These are phyloP conservation scores for Phytophthora kernoviae DNA, from an alignment of 352 stramenopile species.

Conservation along the genomic window DNA sequence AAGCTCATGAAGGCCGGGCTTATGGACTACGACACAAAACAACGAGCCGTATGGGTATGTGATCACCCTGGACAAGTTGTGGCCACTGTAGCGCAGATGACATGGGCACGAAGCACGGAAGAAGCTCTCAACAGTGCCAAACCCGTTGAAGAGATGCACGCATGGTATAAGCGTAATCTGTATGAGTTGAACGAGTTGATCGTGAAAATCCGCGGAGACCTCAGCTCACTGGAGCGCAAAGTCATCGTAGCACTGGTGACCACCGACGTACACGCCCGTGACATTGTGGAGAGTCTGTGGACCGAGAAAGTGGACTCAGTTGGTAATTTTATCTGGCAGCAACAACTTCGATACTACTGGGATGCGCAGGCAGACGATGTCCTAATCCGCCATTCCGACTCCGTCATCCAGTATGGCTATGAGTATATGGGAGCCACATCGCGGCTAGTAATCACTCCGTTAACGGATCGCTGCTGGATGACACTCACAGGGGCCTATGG, in stretches of 20 bases:
- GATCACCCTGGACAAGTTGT: constrained; percentile 93
- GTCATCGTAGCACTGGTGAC: constrained; percentile 95
- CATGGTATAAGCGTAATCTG: constrained; percentile 76
- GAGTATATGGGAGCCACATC: constrained; percentile 95
- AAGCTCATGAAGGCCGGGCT: constrained; percentile 92
- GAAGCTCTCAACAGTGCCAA: constrained; percentile 58
- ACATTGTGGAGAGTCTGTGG: constrained; percentile 86
- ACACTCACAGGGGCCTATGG: constrained; percentile 94
- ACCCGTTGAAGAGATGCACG: constrained; percentile 56
- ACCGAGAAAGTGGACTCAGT: constrained; percentile 68
- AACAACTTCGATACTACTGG: constrained; percentile 96
- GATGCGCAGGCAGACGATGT: constrained; percentile 89
- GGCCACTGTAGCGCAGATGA: constrained; percentile 94
- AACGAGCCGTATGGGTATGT: constrained; percentile 85
- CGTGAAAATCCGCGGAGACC: constrained; percentile 90
- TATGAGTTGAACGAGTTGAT: constrained; percentile 92
- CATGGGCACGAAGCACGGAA: constrained; percentile 91
- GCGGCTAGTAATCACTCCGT: constrained; percentile 81
- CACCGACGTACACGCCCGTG: constrained; percentile 91
- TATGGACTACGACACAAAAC: constrained; percentile 89
- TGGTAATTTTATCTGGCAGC: constrained; percentile 94
- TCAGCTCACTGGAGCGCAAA: constrained; percentile 89
- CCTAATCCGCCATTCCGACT: constrained; percentile 88
- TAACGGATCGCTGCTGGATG: constrained; percentile 96
- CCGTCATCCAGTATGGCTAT: constrained; percentile 92